phyloP scores from a whole-genome alignment of 352 stramenopile species.

The Phytophthora pinifolia region DNA sequence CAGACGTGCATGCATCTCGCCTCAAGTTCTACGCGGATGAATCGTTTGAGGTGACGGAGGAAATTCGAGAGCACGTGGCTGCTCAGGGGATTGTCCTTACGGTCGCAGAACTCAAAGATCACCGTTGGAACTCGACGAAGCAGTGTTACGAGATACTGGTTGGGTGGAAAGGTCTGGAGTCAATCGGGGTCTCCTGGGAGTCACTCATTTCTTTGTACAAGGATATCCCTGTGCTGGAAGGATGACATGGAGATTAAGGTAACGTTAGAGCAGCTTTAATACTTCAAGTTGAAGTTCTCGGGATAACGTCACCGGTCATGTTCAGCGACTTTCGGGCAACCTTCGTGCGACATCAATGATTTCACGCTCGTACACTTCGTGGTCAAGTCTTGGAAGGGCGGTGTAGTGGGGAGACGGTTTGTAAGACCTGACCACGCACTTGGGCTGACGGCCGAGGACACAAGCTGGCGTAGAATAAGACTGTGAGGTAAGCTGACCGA shows the following conservation, averaged over 20 bases:
- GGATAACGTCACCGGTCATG: background rate
- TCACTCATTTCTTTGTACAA: conserved; percentile 2
- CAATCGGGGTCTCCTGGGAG: conserved; percentile 19
- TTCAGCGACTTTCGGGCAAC: background rate
- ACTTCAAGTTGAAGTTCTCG: conserved; percentile 10
- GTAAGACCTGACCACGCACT: conserved; percentile 14
- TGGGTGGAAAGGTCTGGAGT: conserved; percentile 11
- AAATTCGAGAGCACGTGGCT: conserved; percentile 27
- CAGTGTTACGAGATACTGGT: conserved; percentile 10
- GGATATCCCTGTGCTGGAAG: conserved; percentile 10
- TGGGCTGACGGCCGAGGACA: conserved; percentile 3
- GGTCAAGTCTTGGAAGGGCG: conserved; percentile 15
- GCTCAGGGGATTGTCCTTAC: conserved; percentile 24
- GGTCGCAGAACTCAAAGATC: conserved; percentile 19
- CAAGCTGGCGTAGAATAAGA: too few species aligned
- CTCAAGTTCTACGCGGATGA: conserved; percentile 37
- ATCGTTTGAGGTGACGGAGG: conserved; percentile 28
- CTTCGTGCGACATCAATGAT: too few species aligned
- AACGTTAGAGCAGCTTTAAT: conserved; percentile 2
- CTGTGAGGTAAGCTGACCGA: too few species aligned
- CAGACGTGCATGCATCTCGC: conserved; percentile 29
- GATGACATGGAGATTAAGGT: background rate
- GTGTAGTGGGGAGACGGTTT: conserved; percentile 15
- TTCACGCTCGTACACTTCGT: too few species aligned
- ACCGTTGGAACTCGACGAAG: conserved; percentile 5